These are phyloP conservation scores for Botrytis sinoallii DNA, from an alignment of 2,329 filamentous ascomycete genomes.

Conservation along the genomic window DNA sequence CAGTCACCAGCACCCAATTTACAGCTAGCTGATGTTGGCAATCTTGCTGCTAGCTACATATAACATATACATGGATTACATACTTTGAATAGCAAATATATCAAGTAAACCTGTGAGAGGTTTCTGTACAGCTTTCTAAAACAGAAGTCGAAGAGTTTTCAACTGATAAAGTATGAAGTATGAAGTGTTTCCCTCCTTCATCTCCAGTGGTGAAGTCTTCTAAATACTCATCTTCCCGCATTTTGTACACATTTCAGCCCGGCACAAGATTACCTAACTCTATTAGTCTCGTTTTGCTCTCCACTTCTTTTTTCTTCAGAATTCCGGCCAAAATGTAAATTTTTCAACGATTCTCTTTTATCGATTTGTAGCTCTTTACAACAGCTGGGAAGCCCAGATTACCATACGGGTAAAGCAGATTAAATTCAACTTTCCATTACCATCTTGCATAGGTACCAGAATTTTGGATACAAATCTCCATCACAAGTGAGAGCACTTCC, in stretches of 20 bases:
- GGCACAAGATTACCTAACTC: no score
- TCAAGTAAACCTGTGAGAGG: not conserved
- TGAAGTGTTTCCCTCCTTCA: no score
- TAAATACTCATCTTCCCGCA: not conserved
- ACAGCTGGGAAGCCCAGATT: not conserved
- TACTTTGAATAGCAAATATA: not conserved
- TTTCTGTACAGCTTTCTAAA: not conserved
- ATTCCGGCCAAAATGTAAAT: not conserved
- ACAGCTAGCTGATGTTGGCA: constrained; percentile 16
- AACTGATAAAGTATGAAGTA: not conserved
- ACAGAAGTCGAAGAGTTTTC: no score
- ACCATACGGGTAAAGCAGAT: not conserved
- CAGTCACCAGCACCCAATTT: constrained; percentile 15
- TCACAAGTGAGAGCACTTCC: no score
- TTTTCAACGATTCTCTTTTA: not conserved
- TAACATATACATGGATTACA: constrained; percentile 1
- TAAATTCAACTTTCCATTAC: no score
- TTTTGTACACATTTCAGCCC: no score
- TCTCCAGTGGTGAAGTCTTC: not conserved
- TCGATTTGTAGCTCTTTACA: not conserved
- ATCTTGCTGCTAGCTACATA: constrained; percentile 13
- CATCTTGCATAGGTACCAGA: not conserved
- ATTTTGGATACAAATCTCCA: not conserved
- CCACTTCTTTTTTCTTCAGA: not conserved
- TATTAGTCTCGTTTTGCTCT: no score